Base-by-base conservation (phyloP, 2,329 filamentous ascomycete genomes). In the Monosporascus cannonballus region DNA sequence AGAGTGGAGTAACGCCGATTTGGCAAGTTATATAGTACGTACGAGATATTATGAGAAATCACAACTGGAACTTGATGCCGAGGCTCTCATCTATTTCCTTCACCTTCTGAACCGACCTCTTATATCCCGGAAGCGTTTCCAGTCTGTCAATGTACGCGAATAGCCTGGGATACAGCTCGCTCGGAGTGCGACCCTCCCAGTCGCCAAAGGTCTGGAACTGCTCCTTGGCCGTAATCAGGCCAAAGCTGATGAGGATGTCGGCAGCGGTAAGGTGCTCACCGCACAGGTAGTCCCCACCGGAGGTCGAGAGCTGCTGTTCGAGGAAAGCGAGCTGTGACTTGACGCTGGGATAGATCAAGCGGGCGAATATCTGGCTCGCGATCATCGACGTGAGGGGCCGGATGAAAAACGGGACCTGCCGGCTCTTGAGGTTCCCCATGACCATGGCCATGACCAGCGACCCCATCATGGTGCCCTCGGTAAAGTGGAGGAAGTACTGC, bases 401-500 rank as follows among this genome's bases (percentile, higher is more conserved):
- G 57, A 81, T 67, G 60, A 79, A 71, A 66, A 80, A 81, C 17
- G 79, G 79, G 1, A 81, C 68, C 24, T 64, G 63, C 1, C 69
- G 62, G 1, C 74, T 71, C 55, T 75, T 76, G 56, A 82, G 69
- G 47, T 49, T 49, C 9, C 58, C 53, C 6, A 67, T 24, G 11
- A 67, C 54, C 58, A 66, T 59, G 9, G 56, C 53, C 56, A 60
- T 54, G 20, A 61, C 30, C 22, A 67, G 49, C 46, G 59, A 56
- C 22, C 62, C 51, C 64, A 66, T 94, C 56, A 96, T 71, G 55
- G 82, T 89, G 11, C 92, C 93, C 72, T 96, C 93, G 5, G 83
- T 78, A 69, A 92, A 96, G 67, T 96, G 87, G 77, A 96, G 81
- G 59, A 83, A 83, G 66, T 90, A 89, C 64, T 78, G 75, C 66